A percentile compares a stretch with the other conserved stretches of the same genome.
Conservation (phyloP, 2,329 filamentous ascomycete genomes). For the Phialophora chinensis region DNA sequence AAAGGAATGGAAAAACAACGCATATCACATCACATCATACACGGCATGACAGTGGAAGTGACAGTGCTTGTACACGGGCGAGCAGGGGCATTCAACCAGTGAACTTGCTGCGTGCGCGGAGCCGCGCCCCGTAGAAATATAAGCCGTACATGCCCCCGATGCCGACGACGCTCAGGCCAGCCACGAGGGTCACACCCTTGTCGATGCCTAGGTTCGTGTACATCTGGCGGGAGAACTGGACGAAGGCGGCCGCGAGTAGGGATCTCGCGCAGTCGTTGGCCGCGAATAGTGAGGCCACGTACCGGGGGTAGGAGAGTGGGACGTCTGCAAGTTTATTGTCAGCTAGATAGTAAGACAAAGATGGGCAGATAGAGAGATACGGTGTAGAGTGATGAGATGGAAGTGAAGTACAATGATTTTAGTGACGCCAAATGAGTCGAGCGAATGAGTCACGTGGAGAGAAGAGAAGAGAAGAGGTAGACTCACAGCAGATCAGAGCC, state of each 20-base stretch:
- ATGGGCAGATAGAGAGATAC: background rate
- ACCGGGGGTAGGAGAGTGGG: constrained; percentile 38
- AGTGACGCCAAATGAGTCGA: background rate
- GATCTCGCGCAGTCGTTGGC: constrained; percentile 42
- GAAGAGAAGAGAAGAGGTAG: no score
- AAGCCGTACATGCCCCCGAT: constrained; percentile 32
- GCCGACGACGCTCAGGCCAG: constrained; percentile 43
- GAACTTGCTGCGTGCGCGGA: constrained; percentile 33
- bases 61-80: no score
- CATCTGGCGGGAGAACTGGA: constrained; percentile 46
- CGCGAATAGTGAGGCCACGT: constrained; percentile 40
- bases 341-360: background rate
- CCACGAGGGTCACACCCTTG: constrained; percentile 43
- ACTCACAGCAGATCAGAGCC: constrained; percentile 36
- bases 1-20: background rate
- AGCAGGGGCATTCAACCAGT: constrained; percentile 18
- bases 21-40: background rate
- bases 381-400: no score
- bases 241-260: constrained; percentile 43
- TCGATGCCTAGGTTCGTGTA: constrained; percentile 45
- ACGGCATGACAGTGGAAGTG: background rate
- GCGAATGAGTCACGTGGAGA: background rate
- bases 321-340: constrained; percentile 13
- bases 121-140: constrained; percentile 25
- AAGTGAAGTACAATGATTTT: no score